A percentile compares a stretch with the other conserved stretches of the same genome.
Conservation (phyloP, 148 eudicot genomes). For the Simmondsia chinensis region DNA sequence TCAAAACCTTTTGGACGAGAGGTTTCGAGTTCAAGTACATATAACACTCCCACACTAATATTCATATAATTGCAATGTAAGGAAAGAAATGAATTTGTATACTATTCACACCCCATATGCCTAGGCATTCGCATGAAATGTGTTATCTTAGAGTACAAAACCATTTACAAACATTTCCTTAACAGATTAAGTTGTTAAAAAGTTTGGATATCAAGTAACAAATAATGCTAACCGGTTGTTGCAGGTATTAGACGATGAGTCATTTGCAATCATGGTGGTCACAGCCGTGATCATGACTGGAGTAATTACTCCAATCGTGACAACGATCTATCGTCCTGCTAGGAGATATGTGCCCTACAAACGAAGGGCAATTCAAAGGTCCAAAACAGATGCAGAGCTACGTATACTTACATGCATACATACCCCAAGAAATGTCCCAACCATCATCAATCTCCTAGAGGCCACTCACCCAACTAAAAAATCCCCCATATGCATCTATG, state of each 20-base stretch:
- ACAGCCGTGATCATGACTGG: constrained; percentile 63
- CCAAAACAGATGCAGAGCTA: constrained; percentile 58
- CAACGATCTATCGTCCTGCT: constrained; percentile 57
- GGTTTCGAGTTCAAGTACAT: no score
- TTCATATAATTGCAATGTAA: no score
- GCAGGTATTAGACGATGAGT: constrained; percentile 60
- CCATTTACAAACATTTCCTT: no score
- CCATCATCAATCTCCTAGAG: constrained; percentile 67
- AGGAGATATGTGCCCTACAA: constrained; percentile 54
- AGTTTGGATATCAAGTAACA: no score
- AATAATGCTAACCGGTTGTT: no score
- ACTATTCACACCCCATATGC: no score
- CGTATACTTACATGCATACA: constrained; percentile 62
- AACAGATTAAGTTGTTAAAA: no score
- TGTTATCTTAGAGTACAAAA: no score
- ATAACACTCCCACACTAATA: no score
- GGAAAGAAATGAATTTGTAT: no score
- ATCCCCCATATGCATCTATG: constrained; percentile 47
- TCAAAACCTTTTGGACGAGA: no score
- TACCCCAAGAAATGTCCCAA: constrained; percentile 58
- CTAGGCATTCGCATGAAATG: no score
- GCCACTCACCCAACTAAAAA: constrained; percentile 47
- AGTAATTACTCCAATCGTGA: constrained; percentile 54
- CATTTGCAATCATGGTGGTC: constrained; percentile 77
- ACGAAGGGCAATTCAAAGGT: constrained; percentile 54